These are phyloP conservation scores for Colletotrichum sp. DNA, from an alignment of 2,329 filamentous ascomycete genomes.

Conservation along the genomic window DNA sequence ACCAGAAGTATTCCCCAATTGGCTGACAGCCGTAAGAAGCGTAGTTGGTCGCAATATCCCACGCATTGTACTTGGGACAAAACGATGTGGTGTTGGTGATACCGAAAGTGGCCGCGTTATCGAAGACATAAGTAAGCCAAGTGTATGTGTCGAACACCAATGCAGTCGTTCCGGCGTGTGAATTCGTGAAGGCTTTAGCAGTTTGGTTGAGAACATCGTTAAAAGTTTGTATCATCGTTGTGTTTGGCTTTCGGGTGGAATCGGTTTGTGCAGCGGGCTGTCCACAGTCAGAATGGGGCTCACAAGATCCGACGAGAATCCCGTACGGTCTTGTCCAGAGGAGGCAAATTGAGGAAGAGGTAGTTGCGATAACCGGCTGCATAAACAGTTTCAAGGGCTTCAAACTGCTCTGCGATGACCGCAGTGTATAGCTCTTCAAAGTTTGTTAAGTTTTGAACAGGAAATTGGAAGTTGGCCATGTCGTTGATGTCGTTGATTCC, in stretches of 20 bases:
- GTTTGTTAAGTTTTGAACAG: not conserved
- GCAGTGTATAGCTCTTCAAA: conserved; percentile 3
- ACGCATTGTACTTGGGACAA: conserved; percentile 28
- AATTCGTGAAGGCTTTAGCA: conserved; percentile 34
- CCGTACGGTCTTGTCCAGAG: conserved; percentile 36
- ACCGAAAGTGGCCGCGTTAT: conserved; percentile 28
- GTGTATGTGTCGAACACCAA: conserved; percentile 35
- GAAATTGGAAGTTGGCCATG: conserved; percentile 10
- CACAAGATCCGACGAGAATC: fast-evolving
- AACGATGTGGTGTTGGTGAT: conserved; percentile 32
- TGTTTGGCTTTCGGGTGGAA: not conserved
- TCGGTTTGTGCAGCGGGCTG: conserved; percentile 1
- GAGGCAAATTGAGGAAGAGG: conserved; percentile 57
- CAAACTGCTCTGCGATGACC: not conserved
- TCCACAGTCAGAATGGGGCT: not conserved
- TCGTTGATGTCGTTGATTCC: conserved; percentile 63
- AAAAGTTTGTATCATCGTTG: conserved; percentile 1
- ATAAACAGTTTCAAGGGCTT: conserved; percentile 42
- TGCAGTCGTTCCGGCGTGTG: conserved; percentile 22
- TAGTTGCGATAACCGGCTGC: conserved; percentile 55
- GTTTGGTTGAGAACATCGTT: conserved; percentile 6
- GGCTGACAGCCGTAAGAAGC: conserved; percentile 31
- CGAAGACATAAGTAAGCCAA: conserved; percentile 33
- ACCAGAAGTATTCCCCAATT: conserved; percentile 35
- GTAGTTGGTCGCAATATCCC: conserved; percentile 26